Base-by-base conservation (phyloP, 371 early-diverging fungal genomes). In the Mortierella polycephala region DNA sequence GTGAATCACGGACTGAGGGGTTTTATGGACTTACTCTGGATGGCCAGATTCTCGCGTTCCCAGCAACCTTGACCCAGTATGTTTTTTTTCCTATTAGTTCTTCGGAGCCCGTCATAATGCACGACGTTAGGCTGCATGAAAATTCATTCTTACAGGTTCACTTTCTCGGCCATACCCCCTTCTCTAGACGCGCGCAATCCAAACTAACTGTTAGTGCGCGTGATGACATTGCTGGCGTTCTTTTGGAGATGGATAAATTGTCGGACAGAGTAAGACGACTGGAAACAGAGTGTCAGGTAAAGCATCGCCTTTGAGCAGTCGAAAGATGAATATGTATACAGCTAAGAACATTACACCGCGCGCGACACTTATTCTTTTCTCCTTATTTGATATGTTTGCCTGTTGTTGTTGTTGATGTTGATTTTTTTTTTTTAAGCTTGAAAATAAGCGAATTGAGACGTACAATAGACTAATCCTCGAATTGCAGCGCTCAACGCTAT, bases 391-490 rank as follows among this genome's bases (percentile, higher is more conserved):
- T 44, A 41, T 56, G 60, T 44, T 40, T 45, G 37, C 45, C 30
- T 52, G 42, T n/a, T 49, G 8, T 20, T 58, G 4, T 58, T 20
- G n/a, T 1, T n/a, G 21, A 47, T 12, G 7, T n/a, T 40, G 45
- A 50, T 12, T 7, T 16, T 18, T 9, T 18, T 30, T 20, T 57
- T 7, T 20, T 9, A 51, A 74, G 75, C 14, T 65, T 5, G 75
- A 75, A 39, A 75, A 75, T 16, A 65, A 66, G n/a, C 37, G 75
- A 40, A 69, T 75, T 23, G 59, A 57, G 8, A 50, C 51, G 7
- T 69, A 45, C 40, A 75, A 75, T 10, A 13, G 58, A 8, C 64
- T 75, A 3, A 55, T 75, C 0, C 47, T 52, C 14, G 66, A 65
- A 39, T 23, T 75, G n/a, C 65, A 75, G 41, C 60, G 56, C 11